phyloP scores from a whole-genome alignment of 2,329 filamentous ascomycete genomes.

The Colletotrichum sp. region DNA sequence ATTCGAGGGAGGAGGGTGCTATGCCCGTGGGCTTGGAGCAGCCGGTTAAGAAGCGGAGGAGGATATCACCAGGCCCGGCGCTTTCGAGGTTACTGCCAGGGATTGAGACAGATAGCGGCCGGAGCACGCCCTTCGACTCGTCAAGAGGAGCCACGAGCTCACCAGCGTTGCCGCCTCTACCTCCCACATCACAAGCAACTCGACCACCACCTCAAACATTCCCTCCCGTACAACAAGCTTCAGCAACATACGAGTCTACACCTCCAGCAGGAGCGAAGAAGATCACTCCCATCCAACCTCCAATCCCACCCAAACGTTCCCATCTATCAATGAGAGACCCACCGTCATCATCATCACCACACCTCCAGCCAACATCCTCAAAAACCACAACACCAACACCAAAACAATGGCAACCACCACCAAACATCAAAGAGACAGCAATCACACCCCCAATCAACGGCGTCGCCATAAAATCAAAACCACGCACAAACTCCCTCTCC shows the following conservation, averaged over 20 bases:
- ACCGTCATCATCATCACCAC: background rate
- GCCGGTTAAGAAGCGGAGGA: conserved; percentile 12
- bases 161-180: background rate
- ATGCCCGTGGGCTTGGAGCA: background rate
- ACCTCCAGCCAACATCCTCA: background rate
- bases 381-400: background rate
- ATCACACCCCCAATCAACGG: background rate
- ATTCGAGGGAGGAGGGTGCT: background rate
- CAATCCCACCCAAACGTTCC: background rate
- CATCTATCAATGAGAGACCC: background rate
- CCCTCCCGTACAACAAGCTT: background rate
- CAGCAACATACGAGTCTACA: background rate
- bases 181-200: background rate
- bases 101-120: conserved; percentile 6
- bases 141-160: conserved; percentile 11
- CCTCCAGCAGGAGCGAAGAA: background rate
- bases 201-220: background rate
- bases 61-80: background rate
- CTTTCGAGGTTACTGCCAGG: background rate
- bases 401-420: background rate
- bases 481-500: background rate
- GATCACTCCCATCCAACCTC: background rate
- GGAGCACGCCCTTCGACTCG: background rate
- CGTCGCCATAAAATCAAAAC: background rate
- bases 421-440: background rate